Conservation (phyloP, 805 yeast genomes). For the Saturnispora galanensis region DNA sequence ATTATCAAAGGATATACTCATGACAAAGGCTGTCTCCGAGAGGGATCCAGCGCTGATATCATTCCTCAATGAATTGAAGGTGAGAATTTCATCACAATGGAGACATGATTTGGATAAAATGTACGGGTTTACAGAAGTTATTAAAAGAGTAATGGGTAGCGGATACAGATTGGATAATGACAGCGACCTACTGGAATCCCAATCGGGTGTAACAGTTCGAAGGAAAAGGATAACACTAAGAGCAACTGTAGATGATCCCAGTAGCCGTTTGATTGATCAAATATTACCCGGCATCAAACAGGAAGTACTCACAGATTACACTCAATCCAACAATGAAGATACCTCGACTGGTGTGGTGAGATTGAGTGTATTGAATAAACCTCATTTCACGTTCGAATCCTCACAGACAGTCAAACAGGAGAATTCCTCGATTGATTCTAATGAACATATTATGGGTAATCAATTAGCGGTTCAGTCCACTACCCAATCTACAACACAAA, state of each 20-base stretch:
- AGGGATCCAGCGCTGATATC: constrained; percentile 11
- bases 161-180: constrained; percentile 1
- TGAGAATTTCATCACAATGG: constrained; percentile 12
- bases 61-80: constrained; percentile 15
- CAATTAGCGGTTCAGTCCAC: too few species aligned
- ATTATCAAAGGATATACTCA: constrained; percentile 10
- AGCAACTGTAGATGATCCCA: not conserved
- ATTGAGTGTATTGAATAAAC: too few species aligned
- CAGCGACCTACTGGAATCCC: constrained; percentile 3
- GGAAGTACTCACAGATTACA: not conserved
- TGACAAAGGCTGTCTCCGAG: constrained; percentile 3
- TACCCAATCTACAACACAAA: too few species aligned
- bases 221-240: not conserved
- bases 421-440: too few species aligned
- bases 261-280: not conserved
- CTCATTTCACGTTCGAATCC: too few species aligned
- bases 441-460: too few species aligned
- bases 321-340: not conserved
- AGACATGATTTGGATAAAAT: constrained; percentile 8
- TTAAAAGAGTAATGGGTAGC: not conserved
- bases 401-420: not conserved
- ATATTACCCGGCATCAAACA: constrained; percentile 2
- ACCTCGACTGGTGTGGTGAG: too few species aligned
- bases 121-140: constrained; percentile 10
- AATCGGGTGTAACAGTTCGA: not conserved